A percentile compares a stretch with the other conserved stretches of the same genome.
phyloP scores from a whole-genome alignment of 495 filamentous ascomycete genomes.

The Hypoxylon lienhwacheense region DNA sequence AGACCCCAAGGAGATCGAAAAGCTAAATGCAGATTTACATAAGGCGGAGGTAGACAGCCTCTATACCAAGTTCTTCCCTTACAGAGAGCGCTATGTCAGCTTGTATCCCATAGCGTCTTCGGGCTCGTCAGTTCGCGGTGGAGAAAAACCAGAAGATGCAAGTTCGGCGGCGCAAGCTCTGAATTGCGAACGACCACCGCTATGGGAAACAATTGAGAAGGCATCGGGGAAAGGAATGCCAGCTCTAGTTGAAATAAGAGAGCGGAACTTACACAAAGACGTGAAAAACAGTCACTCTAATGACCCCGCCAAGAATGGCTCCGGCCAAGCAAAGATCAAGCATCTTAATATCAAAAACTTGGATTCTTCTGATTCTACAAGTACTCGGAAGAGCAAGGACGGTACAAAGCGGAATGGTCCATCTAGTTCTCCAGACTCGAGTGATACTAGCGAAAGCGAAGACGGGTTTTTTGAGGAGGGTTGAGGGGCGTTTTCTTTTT shows the following conservation, averaged over 20 bases:
- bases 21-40: slow-evolving; percentile 62
- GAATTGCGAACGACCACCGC: slow-evolving; percentile 51
- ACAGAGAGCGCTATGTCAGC: slow-evolving; percentile 75
- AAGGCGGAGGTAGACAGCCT: slow-evolving; percentile 77
- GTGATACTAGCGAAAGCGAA: slow-evolving; percentile 31
- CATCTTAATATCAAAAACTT: slow-evolving; percentile 17
- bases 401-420: slow-evolving; percentile 2
- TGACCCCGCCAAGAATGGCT: slow-evolving; percentile 6
- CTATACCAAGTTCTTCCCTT: slow-evolving; percentile 82
- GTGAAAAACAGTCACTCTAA: slow-evolving; percentile 2
- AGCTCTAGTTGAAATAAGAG: slow-evolving; percentile 27
- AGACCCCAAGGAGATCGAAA: slow-evolving; percentile 52
- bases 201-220: slow-evolving; percentile 72
- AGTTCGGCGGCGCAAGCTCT: slow-evolving; percentile 43
- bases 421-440: slow-evolving; percentile 1
- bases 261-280: slow-evolving; percentile 23
- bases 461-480: slow-evolving; percentile 40
- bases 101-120: slow-evolving; percentile 61
- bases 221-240: slow-evolving; percentile 61
- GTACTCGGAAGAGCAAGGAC: slow-evolving; percentile 3
- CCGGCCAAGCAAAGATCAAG: slow-evolving; percentile 1
- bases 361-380: slow-evolving; percentile 3
- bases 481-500: slow-evolving; percentile 1
- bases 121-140: slow-evolving; percentile 1
- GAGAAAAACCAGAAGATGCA: slow-evolving; percentile 35